A percentile compares a stretch with the other conserved stretches of the same genome.
phyloP scores from a whole-genome alignment of 352 stramenopile genomes.

The Phytophthora brassicae region DNA sequence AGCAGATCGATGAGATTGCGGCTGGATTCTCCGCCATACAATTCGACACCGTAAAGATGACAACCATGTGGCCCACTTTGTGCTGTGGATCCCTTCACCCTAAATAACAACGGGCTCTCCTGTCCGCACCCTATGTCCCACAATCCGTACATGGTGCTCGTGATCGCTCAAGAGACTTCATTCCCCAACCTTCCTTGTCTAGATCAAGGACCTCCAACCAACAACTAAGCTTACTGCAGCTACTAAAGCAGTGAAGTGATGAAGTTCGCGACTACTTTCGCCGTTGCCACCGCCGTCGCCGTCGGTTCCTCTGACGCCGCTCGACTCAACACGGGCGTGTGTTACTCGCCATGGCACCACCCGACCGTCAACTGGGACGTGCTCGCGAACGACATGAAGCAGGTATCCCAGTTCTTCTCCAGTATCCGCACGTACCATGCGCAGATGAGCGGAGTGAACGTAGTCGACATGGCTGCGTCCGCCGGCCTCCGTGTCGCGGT shows the following conservation, averaged over 20 bases:
- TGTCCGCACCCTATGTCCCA: not conserved
- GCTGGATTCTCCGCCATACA: constrained; percentile 19
- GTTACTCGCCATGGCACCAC: constrained; percentile 69
- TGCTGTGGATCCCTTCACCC: no score
- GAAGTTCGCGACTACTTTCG: constrained; percentile 16
- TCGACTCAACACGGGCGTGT: constrained; percentile 32
- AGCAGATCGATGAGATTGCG: constrained; percentile 16
- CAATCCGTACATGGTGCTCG: no score
- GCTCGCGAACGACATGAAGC: constrained; percentile 37
- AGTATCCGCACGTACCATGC: constrained; percentile 68
- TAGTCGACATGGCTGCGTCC: constrained; percentile 39
- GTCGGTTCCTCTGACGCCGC: constrained; percentile 9
- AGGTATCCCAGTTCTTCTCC: constrained; percentile 48
- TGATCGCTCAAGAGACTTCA: not conserved
- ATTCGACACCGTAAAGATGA: constrained; percentile 28
- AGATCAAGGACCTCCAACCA: constrained; percentile 16
- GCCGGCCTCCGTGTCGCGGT: constrained; percentile 58
- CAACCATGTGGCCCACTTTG: constrained; percentile 21
- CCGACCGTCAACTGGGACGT: constrained; percentile 31
- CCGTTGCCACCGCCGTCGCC: constrained; percentile 7
- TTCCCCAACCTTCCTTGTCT: constrained; percentile 22
- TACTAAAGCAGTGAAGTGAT: constrained; percentile 26
- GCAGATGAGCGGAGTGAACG: constrained; percentile 47
- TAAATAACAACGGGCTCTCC: constrained; percentile 8
- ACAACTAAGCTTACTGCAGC: constrained; percentile 22